Evolutionary conservation across 129 eudicot species (phyloP), one percentile per base, ranked within the genome.

Genomic region (Arctium lappa): DNA sequence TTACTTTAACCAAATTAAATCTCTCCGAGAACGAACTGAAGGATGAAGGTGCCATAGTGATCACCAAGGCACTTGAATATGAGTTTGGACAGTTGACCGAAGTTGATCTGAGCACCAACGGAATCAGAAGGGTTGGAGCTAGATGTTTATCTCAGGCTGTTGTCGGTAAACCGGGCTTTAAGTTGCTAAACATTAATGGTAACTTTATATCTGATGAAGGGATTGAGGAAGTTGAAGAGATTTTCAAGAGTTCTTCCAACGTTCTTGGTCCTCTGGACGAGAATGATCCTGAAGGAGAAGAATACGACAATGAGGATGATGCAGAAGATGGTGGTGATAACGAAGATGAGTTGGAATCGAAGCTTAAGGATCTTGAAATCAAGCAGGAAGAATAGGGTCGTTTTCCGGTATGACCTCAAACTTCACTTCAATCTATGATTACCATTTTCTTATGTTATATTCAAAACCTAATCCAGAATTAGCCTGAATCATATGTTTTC

Each of bases 231-330:
- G 87, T 91, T 32, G 85, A 81, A 29, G 92, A 75, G 33, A n/a
- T 87, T 12, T 87, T 91, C 68, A 91, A 87, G 85, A 80, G 48
- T 75, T 70, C 77, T 38, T 80, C 88, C 1, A 33, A 30, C 65
- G 78, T 76, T 46, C 91, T 91, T 60, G 92, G 92, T 15, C 88
- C 92, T 29, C 69, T 91, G 87, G 91, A 91, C 75, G 95, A 91
- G 82, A 91, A 91, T 46, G 95, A 91, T 79, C 95, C 95, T 2
- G 95, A 91, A 29, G 95, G 95, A 65, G 95, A 89, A 80, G 88
- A 83, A 15, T 50, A 82, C 46, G 87, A 80, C 31, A 88, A 91
- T 1, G 92, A 91, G 15, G 87, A 31, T 32, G 85, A 44, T 36
- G 87, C 37, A n/a, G 90, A 85, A 32, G 82, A 34, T 15, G 87